Evolutionary conservation across 345 rosid genomes (phyloP).

Genomic region (Ceriops zippeliana): DNA sequence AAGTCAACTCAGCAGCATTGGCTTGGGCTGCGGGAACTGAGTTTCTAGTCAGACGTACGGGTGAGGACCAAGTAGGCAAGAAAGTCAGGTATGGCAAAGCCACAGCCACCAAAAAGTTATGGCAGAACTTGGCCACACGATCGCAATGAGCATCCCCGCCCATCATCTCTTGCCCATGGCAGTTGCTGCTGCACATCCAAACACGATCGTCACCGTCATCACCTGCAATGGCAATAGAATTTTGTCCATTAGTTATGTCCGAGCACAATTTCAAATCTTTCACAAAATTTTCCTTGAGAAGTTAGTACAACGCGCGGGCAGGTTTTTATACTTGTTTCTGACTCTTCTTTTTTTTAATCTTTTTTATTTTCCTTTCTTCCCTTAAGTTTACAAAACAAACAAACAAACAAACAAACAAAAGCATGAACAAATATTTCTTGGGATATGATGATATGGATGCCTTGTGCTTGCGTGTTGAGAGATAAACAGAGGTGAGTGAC

Average conservation of each 20-base stretch:
- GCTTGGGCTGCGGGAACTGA: slow-evolving; percentile 16
- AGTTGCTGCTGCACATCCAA: slow-evolving; percentile 54
- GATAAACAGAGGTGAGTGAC: slow-evolving; percentile 32
- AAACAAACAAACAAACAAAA: slow-evolving; percentile 4
- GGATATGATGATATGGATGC: slow-evolving; percentile 6
- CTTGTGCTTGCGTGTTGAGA: slow-evolving; percentile 11
- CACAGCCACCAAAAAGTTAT: slow-evolving; percentile 23
- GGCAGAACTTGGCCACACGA: slow-evolving; percentile 39
- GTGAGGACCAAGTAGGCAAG: slow-evolving; percentile 42
- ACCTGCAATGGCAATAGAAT: slow-evolving; percentile 31
- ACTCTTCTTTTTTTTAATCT: too few species aligned
- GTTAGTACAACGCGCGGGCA: too few species aligned
- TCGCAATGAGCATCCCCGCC: slow-evolving; percentile 43
- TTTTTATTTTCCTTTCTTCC: too few species aligned
- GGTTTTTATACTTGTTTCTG: too few species aligned
- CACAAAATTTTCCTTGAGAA: too few species aligned
- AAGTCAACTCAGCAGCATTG: too few species aligned
- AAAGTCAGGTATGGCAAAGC: slow-evolving; percentile 47
- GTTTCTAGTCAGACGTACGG: slow-evolving; percentile 29
- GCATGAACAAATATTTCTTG: slow-evolving; percentile 30
- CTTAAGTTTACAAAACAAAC: too few species aligned
- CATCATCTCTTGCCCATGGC: slow-evolving; percentile 46
- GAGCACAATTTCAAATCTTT: too few species aligned
- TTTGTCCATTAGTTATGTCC: not conserved
- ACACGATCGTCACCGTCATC: slow-evolving; percentile 40